phyloP scores from a whole-genome alignment of 352 stramenopile species.

The Aphanomyces cochlioides region DNA sequence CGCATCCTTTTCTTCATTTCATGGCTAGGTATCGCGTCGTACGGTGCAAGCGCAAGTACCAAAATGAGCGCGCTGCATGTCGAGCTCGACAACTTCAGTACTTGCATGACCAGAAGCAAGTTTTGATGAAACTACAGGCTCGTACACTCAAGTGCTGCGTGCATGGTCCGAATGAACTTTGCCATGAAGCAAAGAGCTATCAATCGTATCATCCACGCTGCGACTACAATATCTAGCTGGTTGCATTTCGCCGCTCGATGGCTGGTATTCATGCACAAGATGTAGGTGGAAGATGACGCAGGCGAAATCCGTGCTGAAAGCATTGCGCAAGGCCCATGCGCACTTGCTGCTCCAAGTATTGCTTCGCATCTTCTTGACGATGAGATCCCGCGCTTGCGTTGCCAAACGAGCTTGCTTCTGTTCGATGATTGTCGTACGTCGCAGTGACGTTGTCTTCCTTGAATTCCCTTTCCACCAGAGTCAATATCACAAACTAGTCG shows the following conservation, averaged over 20 bases:
- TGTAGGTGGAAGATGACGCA: conserved; percentile 12
- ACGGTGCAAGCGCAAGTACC: neutral
- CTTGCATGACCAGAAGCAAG: too few relatives aligned
- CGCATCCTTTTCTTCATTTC: too few relatives aligned
- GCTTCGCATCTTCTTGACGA: neutral
- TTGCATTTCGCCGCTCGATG: neutral
- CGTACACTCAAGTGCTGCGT: neutral
- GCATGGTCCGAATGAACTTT: conserved; percentile 10
- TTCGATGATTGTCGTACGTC: neutral
- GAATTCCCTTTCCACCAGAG: neutral
- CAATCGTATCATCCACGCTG: neutral
- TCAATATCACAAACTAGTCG: neutral
- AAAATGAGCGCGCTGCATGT: too few relatives aligned
- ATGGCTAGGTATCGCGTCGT: neutral
- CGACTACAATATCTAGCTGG: conserved; percentile 15
- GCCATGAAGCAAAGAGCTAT: conserved; percentile 11
- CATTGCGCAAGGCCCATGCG: conserved; percentile 13
- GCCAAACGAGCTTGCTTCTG: neutral
- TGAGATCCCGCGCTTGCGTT: neutral
- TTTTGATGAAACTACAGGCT: neutral
- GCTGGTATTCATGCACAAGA: too few relatives aligned
- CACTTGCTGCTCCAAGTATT: neutral
- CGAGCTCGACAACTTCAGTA: too few relatives aligned
- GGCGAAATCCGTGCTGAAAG: neutral
- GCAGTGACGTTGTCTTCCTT: neutral